Conservation (phyloP, 768 basidiomycete genomes). For the Rickenella mellea region DNA sequence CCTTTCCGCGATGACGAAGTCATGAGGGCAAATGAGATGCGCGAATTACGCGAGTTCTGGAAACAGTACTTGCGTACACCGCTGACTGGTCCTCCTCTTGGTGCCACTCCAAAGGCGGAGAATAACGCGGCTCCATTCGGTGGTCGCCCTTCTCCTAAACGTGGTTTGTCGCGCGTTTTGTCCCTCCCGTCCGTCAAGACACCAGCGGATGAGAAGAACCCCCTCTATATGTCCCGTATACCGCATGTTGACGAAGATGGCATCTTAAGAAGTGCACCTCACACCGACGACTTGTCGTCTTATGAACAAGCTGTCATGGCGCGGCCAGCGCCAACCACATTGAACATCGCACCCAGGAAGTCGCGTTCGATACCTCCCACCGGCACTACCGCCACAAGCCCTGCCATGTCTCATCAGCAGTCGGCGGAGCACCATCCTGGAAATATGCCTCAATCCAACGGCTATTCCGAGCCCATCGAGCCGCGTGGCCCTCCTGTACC, state of each 20-base stretch:
- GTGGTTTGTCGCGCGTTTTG: slow-evolving; percentile 46
- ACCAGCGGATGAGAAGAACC: slow-evolving; percentile 30
- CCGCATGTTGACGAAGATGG: slow-evolving; percentile 12
- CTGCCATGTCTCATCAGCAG: not conserved
- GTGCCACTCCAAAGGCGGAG: not conserved
- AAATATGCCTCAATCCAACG: too few species aligned
- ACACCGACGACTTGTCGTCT: slow-evolving; percentile 53
- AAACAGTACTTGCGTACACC: slow-evolving; percentile 68
- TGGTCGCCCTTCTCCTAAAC: slow-evolving; percentile 6
- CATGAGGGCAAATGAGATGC: slow-evolving; percentile 26
- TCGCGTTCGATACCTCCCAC: not conserved
- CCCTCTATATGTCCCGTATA: slow-evolving; percentile 3
- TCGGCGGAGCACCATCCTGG: too few species aligned
- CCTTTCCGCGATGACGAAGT: slow-evolving; percentile 14
- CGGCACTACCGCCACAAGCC: too few species aligned
- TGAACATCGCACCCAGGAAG: slow-evolving; percentile 41
- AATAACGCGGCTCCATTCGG: not conserved
- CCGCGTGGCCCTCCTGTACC: not conserved
- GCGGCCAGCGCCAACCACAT: slow-evolving; percentile 46
- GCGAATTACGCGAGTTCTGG: slow-evolving; percentile 65
- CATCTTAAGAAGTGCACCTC: slow-evolving; percentile 11
- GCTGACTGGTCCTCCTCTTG: slow-evolving; percentile 24
- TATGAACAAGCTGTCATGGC: slow-evolving; percentile 75
- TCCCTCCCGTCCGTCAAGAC: slow-evolving; percentile 66
- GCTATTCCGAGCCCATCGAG: not conserved